These are phyloP conservation scores for Moringa oleifera DNA, from an alignment of 345 rosid genomes.

Conservation along the genomic window DNA sequence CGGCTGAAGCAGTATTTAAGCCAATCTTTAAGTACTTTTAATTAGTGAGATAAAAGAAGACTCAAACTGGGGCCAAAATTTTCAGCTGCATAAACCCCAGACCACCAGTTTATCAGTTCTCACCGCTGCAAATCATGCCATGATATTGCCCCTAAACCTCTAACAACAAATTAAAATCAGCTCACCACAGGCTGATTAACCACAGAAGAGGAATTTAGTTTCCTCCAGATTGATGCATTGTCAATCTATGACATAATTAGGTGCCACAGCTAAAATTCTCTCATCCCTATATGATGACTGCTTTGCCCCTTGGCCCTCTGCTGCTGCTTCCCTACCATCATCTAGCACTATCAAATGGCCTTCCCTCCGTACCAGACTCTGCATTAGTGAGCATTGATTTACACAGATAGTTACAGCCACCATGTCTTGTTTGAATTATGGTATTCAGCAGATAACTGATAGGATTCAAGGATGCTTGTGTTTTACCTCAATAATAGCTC, in stretches of 20 bases:
- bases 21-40: too few relatives aligned
- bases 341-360: constrained; percentile 83
- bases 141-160: too few relatives aligned
- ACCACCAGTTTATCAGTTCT: too few relatives aligned
- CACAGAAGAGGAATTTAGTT: too few relatives aligned
- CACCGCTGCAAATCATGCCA: too few relatives aligned
- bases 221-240: neutral
- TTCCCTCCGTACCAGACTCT: constrained; percentile 86
- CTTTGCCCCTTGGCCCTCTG: constrained; percentile 40
- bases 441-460: neutral
- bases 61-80: too few relatives aligned
- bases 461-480: neutral
- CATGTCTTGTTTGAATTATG: neutral
- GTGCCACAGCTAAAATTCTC: constrained; percentile 84
- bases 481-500: constrained; percentile 83
- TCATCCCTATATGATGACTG: constrained; percentile 49
- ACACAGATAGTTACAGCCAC: neutral
- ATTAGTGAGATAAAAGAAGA: too few relatives aligned
- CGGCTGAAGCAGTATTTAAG: too few relatives aligned
- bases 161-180: too few relatives aligned
- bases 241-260: constrained; percentile 77
- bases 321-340: constrained; percentile 48
- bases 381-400: constrained; percentile 11
- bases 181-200: too few relatives aligned
- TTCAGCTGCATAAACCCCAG: too few relatives aligned